A percentile compares a stretch with the other conserved stretches of the same genome.
These are phyloP conservation scores for Mucor irregularis DNA, from an alignment of 371 early-diverging fungal species.

Conservation along the genomic window DNA sequence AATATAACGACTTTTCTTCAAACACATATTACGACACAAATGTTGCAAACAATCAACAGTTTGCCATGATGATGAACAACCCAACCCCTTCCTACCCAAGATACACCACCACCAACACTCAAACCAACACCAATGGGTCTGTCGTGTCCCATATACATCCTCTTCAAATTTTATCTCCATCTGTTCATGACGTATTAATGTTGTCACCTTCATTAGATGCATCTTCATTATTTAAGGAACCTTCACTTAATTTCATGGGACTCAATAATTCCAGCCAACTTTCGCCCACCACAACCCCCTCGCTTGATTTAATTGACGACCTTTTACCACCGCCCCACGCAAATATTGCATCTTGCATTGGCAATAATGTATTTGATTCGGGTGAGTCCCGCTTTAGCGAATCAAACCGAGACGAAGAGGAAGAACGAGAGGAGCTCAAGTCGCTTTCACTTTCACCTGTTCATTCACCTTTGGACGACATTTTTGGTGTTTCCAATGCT, in stretches of 20 bases:
- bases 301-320: too few species aligned
- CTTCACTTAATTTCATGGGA: slow-evolving; percentile 2
- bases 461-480: slow-evolving; percentile 12
- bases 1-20: too few species aligned
- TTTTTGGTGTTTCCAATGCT: neutral
- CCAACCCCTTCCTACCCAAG: too few species aligned
- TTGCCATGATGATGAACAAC: too few species aligned
- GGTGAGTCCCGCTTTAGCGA: slow-evolving; percentile 19
- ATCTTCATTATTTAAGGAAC: slow-evolving; percentile 2
- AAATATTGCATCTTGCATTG: too few species aligned
- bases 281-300: too few species aligned
- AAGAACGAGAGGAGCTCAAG: slow-evolving; percentile 10
- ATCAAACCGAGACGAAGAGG: slow-evolving; percentile 16
- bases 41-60: too few species aligned
- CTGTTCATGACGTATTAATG: neutral
- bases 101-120: too few species aligned
- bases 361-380: slow-evolving; percentile 16
- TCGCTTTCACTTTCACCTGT: slow-evolving; percentile 13
- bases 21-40: too few species aligned
- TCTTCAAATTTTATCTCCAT: slow-evolving; percentile 18
- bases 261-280: slow-evolving; percentile 2
- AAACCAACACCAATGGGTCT: too few species aligned
- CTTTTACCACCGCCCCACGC: too few species aligned
- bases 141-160: slow-evolving; percentile 17
- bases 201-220: slow-evolving; percentile 2